Conservation (phyloP, 2,329 filamentous ascomycete genomes). For the Aspergillus carbonarius region DNA sequence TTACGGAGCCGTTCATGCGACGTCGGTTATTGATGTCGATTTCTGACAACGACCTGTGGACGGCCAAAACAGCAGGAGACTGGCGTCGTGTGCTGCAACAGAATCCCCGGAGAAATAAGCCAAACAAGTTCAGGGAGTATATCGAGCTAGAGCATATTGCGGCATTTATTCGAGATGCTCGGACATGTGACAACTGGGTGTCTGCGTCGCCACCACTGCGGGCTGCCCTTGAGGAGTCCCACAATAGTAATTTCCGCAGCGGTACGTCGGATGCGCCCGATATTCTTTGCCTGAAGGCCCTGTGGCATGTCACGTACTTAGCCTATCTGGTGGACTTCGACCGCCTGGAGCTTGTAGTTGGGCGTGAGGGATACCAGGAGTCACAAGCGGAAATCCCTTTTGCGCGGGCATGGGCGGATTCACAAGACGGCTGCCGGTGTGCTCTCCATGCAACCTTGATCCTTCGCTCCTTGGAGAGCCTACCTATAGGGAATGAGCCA, state of each 20-base stretch:
- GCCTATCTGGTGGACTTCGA: slow-evolving; percentile 27
- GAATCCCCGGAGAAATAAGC: background rate
- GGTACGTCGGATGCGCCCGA: slow-evolving; percentile 11
- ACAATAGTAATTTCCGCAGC: slow-evolving; percentile 8
- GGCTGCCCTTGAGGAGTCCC: background rate
- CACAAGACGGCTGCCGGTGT: slow-evolving; percentile 20
- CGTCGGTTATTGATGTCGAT: background rate
- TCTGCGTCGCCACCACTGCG: slow-evolving; percentile 12
- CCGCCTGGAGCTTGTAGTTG: slow-evolving; percentile 25
- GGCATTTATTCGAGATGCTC: slow-evolving; percentile 10
- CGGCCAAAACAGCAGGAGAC: slow-evolving; percentile 10
- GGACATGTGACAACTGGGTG: background rate
- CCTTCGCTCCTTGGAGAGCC: slow-evolving; percentile 21
- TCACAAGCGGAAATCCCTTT: slow-evolving; percentile 14
- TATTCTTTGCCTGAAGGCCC: slow-evolving; percentile 23
- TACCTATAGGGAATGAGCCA: slow-evolving; percentile 22
- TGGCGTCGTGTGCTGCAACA: slow-evolving; percentile 2
- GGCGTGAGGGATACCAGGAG: slow-evolving; percentile 24
- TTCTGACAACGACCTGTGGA: slow-evolving; percentile 13
- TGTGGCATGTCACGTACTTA: slow-evolving; percentile 31
- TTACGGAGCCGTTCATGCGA: slow-evolving; percentile 15
- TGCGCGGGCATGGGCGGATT: slow-evolving; percentile 23
- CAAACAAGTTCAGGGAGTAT: slow-evolving; percentile 17
- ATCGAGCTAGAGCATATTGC: slow-evolving; percentile 21
- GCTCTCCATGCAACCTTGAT: slow-evolving; percentile 24